Conservation (phyloP, 2,329 filamentous ascomycete species). For the Neocatenulostroma microsporum region DNA sequence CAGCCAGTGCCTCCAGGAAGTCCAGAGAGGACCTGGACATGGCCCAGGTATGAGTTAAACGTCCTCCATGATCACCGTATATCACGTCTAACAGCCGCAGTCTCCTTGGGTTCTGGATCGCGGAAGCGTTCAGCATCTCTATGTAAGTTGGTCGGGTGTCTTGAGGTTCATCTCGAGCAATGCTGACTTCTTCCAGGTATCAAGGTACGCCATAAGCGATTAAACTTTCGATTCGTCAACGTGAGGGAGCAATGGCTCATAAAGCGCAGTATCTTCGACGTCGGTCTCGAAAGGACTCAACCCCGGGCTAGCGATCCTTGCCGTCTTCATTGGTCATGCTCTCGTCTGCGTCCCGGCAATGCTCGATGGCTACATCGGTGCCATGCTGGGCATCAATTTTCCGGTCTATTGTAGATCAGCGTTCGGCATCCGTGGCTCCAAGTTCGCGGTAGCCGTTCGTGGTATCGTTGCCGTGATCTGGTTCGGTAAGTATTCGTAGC, state of each 20-base stretch:
- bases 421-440: constrained; percentile 4
- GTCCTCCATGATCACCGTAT: too few relatives aligned
- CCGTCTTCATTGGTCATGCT: constrained; percentile 15
- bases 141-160: constrained; percentile 13
- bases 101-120: constrained; percentile 18
- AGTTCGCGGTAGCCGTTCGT: constrained; percentile 1
- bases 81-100: too few relatives aligned
- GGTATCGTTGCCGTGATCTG: constrained; percentile 1
- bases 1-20: constrained; percentile 13
- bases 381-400: constrained; percentile 7
- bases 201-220: neutral
- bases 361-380: constrained; percentile 5
- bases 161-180: too few relatives aligned
- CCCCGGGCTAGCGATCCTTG: constrained; percentile 16
- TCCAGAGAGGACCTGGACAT: constrained; percentile 16
- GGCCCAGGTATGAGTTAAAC: too few relatives aligned
- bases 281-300: constrained; percentile 17
- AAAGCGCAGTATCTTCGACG: constrained; percentile 16
- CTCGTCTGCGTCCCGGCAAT: constrained; percentile 15
- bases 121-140: constrained; percentile 16
- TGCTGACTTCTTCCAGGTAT: too few relatives aligned
- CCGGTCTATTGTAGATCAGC: constrained; percentile 1
- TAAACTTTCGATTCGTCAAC: too few relatives aligned
- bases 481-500: constrained; percentile 1
- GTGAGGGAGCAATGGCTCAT: neutral